Evolutionary conservation across 2,329 filamentous ascomycete genomes (phyloP).

Genomic region (Fusarium sp.): DNA sequence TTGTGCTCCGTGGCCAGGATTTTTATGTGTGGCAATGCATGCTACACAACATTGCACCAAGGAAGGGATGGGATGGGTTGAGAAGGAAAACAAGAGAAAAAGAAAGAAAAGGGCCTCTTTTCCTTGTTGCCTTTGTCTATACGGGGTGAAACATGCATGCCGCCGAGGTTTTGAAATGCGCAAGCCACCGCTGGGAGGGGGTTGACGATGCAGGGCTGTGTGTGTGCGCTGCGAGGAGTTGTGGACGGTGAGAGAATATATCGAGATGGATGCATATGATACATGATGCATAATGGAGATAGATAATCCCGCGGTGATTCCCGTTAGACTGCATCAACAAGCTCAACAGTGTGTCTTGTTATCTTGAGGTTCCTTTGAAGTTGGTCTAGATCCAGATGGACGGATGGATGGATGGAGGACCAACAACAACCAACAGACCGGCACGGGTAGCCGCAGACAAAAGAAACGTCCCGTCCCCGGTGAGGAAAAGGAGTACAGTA

Average conservation of each 20-base stretch:
- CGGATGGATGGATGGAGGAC: background rate
- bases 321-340: constrained; percentile 12
- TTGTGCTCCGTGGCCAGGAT: background rate
- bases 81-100: background rate
- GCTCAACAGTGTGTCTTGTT: background rate
- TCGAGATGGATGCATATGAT: background rate
- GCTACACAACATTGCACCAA: constrained; percentile 7
- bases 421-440: background rate
- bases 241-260: background rate
- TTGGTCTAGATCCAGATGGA: background rate
- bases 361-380: background rate
- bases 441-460: background rate
- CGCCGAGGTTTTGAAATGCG: constrained; percentile 11
- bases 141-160: constrained; percentile 38
- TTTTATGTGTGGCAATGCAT: constrained; percentile 22
- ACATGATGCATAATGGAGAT: background rate
- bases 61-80: background rate
- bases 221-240: background rate
- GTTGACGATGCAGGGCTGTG: background rate
- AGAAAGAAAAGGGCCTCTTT: background rate
- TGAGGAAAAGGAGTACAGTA: background rate
- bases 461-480: background rate
- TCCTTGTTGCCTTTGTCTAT: constrained; percentile 14
- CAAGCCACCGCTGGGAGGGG: constrained; percentile 17
- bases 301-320: background rate